A percentile compares a stretch with the other conserved stretches of the same genome.
Evolutionary conservation across 139 green algal species (phyloP).

Genomic region (Cymbomonas tetramitiformis): DNA sequence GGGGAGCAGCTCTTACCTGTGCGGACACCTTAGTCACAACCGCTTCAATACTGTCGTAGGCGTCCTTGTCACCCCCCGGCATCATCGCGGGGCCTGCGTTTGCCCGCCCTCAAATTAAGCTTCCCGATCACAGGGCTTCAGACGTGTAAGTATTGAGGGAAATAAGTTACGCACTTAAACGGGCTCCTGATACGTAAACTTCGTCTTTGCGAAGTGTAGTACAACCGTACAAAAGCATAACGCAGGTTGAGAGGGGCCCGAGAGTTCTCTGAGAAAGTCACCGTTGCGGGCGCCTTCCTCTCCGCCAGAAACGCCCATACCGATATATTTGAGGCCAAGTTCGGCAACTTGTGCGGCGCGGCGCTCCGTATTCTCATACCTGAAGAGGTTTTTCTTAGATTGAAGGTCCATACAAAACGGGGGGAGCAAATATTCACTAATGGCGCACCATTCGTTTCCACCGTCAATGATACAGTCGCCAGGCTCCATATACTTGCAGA

Average conservation of each 20-base stretch:
- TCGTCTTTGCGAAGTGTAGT: no score
- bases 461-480: constrained; percentile 96
- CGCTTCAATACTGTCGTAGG: constrained; percentile 62
- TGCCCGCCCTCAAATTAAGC: no score
- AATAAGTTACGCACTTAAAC: no score
- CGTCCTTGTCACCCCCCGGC: constrained; percentile 75
- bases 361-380: constrained; percentile 91
- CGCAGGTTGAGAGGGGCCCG: no score
- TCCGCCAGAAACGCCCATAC: constrained; percentile 93
- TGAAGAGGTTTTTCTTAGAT: constrained; percentile 12
- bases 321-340: constrained; percentile 82
- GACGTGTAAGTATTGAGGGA: no score
- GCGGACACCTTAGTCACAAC: constrained; percentile 51
- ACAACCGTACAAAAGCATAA: no score
- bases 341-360: constrained; percentile 47
- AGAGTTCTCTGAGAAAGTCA: no score
- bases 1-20: neutral
- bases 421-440: neutral
- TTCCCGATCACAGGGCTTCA: no score
- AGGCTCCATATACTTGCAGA: constrained; percentile 71
- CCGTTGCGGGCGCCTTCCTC: constrained; percentile 87
- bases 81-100: constrained; percentile 84
- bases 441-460: constrained; percentile 52
- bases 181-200: no score
- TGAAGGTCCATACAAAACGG: constrained; percentile 3